Evolutionary conservation across 495 filamentous ascomycete genomes (phyloP).

Genomic region (Xylaria curta): DNA sequence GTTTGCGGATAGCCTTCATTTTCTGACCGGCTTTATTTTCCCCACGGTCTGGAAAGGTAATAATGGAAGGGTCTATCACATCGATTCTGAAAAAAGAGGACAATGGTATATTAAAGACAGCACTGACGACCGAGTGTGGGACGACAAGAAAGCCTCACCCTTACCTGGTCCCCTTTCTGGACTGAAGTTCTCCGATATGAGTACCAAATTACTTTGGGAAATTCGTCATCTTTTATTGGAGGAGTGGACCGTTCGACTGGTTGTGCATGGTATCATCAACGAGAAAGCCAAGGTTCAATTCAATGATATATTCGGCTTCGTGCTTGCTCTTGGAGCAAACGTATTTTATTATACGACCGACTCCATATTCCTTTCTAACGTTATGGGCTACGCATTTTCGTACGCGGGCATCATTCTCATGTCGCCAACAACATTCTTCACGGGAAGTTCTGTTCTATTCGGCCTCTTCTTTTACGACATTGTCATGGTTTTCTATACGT

Average conservation of each 20-base stretch:
- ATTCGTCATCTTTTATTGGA: constrained; percentile 51
- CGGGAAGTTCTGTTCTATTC: constrained; percentile 75
- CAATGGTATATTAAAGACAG: constrained; percentile 31
- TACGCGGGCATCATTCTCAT: constrained; percentile 83
- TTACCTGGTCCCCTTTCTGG: constrained; percentile 51
- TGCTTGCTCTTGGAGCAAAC: constrained; percentile 64
- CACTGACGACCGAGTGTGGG: constrained; percentile 32
- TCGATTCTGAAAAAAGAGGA: constrained; percentile 45
- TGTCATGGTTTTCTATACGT: constrained; percentile 96
- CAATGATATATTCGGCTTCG: constrained; percentile 59
- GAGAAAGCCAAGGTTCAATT: constrained; percentile 46
- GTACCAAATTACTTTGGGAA: constrained; percentile 47
- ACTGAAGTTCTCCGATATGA: constrained; percentile 33
- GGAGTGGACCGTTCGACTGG: constrained; percentile 55
- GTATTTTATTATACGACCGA: constrained; percentile 72
- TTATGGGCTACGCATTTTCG: constrained; percentile 84
- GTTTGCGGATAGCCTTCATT: constrained; percentile 68
- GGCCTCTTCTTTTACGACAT: constrained; percentile 95
- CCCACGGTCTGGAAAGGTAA: constrained; percentile 64
- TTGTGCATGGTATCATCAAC: constrained; percentile 45
- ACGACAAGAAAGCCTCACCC: constrained; percentile 48
- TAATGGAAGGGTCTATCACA: constrained; percentile 51
- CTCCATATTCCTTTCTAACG: constrained; percentile 81
- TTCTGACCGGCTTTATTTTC: constrained; percentile 73
- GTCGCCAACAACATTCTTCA: constrained; percentile 88